Conservation (phyloP, 1,284 basidiomycete species). For the Leucoagaricus sp. region DNA sequence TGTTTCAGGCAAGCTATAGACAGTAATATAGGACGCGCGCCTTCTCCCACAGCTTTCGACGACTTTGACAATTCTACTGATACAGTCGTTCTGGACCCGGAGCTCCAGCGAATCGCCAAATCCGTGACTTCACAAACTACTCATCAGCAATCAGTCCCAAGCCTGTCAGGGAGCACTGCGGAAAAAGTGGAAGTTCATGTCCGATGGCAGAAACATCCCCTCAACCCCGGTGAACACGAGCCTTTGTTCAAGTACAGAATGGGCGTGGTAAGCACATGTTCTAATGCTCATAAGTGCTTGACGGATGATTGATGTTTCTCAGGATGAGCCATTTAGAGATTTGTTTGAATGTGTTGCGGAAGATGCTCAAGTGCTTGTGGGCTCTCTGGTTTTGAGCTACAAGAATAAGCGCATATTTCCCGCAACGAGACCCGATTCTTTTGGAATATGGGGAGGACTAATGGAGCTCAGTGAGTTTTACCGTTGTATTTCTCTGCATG, state of each 20-base stretch:
- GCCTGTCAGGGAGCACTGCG: not conserved
- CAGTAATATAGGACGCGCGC: slow-evolving; percentile 34
- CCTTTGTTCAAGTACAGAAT: slow-evolving; percentile 54
- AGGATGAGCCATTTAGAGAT: slow-evolving; percentile 64
- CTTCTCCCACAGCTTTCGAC: slow-evolving; percentile 44
- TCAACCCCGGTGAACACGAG: slow-evolving; percentile 39
- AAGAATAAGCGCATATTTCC: slow-evolving; percentile 63
- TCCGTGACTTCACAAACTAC: slow-evolving; percentile 1
- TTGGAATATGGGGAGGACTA: slow-evolving; percentile 67
- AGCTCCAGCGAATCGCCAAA: slow-evolving; percentile 54
- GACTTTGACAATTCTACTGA: slow-evolving; percentile 51
- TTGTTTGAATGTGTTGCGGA: slow-evolving; percentile 67
- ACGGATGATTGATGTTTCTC: slow-evolving; percentile 3
- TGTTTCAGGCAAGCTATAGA: slow-evolving; percentile 46
- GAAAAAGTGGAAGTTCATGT: slow-evolving; percentile 50
- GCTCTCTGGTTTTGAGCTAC: slow-evolving; percentile 58
- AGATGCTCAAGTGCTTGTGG: slow-evolving; percentile 46
- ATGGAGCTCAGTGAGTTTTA: slow-evolving; percentile 56
- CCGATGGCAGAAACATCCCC: slow-evolving; percentile 65
- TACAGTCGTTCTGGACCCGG: slow-evolving; percentile 55
- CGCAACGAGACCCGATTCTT: slow-evolving; percentile 63
- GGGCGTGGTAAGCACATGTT: slow-evolving; percentile 49
- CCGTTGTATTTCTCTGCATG: not conserved
- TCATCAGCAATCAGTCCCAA: not conserved
- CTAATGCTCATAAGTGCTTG: not conserved